Evolutionary conservation across 805 yeast species (phyloP).

Genomic region (Kodamaea laetipori): DNA sequence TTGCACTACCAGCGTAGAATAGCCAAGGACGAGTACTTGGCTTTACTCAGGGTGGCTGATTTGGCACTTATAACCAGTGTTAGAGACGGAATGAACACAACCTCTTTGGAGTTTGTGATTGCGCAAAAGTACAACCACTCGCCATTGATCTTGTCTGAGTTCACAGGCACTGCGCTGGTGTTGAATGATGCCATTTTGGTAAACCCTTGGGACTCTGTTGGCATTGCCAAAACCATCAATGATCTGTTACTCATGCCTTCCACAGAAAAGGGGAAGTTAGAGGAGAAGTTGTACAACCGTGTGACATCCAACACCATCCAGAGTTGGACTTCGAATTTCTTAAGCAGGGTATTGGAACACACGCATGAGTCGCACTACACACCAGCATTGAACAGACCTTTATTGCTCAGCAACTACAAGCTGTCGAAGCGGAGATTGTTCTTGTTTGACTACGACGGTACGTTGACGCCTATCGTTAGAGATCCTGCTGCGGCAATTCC

Average conservation of each 20-base stretch:
- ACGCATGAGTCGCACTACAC: constrained; percentile 49
- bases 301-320: constrained; percentile 76
- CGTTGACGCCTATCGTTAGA: constrained; percentile 91
- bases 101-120: constrained; percentile 87
- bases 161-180: constrained; percentile 83
- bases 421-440: constrained; percentile 70
- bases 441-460: constrained; percentile 95
- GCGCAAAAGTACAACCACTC: constrained; percentile 74
- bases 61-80: constrained; percentile 85
- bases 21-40: constrained; percentile 84
- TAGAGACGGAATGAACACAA: constrained; percentile 96
- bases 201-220: constrained; percentile 97
- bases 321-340: constrained; percentile 70
- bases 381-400: constrained; percentile 79
- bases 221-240: constrained; percentile 83
- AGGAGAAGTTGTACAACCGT: constrained; percentile 57
- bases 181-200: constrained; percentile 75
- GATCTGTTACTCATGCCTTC: constrained; percentile 60
- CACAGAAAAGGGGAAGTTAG: constrained; percentile 47
- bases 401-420: constrained; percentile 59
- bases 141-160: constrained; percentile 88
- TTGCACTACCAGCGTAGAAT: constrained; percentile 91
- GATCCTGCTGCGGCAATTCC: constrained; percentile 99
- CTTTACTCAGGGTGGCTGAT: constrained; percentile 86
- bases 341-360: constrained; percentile 50